phyloP scores from a whole-genome alignment of 2,329 filamentous ascomycete genomes.

The Colletotrichum truncatum region DNA sequence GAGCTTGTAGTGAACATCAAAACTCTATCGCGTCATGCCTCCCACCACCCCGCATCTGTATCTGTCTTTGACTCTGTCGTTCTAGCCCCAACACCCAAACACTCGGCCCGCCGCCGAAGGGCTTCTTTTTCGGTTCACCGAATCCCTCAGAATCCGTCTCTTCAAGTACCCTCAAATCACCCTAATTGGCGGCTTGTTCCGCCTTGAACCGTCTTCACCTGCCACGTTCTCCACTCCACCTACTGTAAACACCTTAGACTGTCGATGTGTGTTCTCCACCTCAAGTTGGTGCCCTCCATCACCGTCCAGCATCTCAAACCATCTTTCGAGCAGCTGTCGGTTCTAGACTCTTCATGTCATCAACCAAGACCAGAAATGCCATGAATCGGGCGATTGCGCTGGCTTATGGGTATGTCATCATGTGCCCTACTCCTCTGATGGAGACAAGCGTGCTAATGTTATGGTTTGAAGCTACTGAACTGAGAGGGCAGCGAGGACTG shows the following conservation, averaged over 20 bases:
- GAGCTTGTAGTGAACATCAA: conserved; percentile 1
- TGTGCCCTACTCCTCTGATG: neutral
- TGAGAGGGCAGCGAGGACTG: neutral
- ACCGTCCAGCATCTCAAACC: neutral
- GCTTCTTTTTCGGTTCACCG: neutral
- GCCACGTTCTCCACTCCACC: neutral
- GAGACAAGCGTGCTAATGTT: neutral
- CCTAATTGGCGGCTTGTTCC: neutral
- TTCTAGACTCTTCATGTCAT: neutral
- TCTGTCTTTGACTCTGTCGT: neutral
- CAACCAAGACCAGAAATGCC: neutral
- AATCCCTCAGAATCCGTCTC: neutral
- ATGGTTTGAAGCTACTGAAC: neutral
- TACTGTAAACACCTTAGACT: conserved; percentile 18
- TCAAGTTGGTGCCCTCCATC: neutral
- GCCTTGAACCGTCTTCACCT: neutral
- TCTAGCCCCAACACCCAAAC: neutral
- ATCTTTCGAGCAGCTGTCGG: neutral
- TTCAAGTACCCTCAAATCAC: neutral
- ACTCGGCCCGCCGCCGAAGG: neutral
- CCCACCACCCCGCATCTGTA: conserved; percentile 1
- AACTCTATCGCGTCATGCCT: neutral
- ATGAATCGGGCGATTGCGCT: neutral
- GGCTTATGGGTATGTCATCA: neutral
- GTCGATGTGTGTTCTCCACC: neutral